These are phyloP conservation scores for Gossypium mustelinum DNA, from an alignment of 345 rosid species.

Conservation along the genomic window DNA sequence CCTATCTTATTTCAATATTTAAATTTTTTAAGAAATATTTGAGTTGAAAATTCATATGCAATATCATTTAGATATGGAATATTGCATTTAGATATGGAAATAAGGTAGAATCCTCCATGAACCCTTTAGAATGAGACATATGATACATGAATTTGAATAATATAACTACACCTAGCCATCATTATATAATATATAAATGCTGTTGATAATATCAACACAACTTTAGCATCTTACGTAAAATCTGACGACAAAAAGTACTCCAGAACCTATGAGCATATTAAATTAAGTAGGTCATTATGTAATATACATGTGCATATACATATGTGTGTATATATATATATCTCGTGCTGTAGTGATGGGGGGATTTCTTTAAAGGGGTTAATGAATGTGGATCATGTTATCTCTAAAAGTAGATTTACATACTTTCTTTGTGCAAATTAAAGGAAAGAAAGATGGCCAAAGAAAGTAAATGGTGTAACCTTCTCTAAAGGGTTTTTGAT, in stretches of 20 bases:
- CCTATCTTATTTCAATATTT: too few relatives aligned
- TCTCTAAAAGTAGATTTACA: background rate
- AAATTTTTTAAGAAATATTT: too few relatives aligned
- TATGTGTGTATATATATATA: background rate
- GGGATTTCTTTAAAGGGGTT: background rate
- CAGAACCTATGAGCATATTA: background rate
- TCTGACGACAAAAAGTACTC: conserved; percentile 4
- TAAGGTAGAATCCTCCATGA: background rate
- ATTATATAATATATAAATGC: too few relatives aligned
- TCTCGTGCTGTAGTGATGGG: background rate
- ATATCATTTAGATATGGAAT: background rate
- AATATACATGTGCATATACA: background rate
- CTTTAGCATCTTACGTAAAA: background rate
- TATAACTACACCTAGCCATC: too few relatives aligned
- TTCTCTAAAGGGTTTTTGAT: conserved; percentile 3
- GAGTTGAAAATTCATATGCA: too few relatives aligned
- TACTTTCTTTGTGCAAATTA: background rate
- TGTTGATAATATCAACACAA: conserved; percentile 5
- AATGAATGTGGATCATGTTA: background rate
- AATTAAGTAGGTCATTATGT: background rate
- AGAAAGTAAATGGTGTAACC: background rate
- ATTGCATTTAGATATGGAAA: background rate
- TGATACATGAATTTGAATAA: too few relatives aligned
- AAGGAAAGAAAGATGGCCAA: background rate
- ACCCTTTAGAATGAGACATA: too few relatives aligned